Percentiles rank a stretch among this genome's conserved stretches.
Evolutionary conservation across 2,329 filamentous ascomycete genomes (phyloP).

Genomic region (Aspergillus sp.): DNA sequence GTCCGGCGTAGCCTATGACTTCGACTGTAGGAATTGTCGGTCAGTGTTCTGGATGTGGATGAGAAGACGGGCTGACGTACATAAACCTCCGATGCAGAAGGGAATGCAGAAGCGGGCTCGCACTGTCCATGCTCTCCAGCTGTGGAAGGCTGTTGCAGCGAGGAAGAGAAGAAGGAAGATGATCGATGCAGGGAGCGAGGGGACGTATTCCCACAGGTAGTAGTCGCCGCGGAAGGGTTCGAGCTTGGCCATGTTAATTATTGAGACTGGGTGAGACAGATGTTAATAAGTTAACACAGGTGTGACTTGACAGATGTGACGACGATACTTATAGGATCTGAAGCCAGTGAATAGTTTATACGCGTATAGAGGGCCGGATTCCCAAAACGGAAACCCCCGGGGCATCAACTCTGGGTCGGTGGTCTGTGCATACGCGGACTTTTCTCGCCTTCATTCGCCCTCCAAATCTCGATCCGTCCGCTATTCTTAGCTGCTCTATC

Average conservation of each 20-base stretch:
- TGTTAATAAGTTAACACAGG: no score
- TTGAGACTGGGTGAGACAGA: no score
- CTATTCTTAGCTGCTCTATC: not conserved
- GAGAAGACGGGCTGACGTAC: slow-evolving; percentile 23
- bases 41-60: not conserved
- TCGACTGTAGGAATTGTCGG: slow-evolving; percentile 33
- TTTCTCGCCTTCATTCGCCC: not conserved
- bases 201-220: slow-evolving; percentile 30
- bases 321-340: not conserved
- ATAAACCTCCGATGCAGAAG: slow-evolving; percentile 37
- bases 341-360: not conserved
- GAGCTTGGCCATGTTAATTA: slow-evolving; percentile 17
- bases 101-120: slow-evolving; percentile 32
- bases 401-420: not conserved
- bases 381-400: no score
- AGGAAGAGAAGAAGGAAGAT: slow-evolving; percentile 31
- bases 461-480: no score
- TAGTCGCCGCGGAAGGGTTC: slow-evolving; percentile 19
- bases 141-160: slow-evolving; percentile 23
- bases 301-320: no score
- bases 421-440: slow-evolving; percentile 24
- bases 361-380: slow-evolving; percentile 13
- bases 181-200: slow-evolving; percentile 24
- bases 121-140: slow-evolving; percentile 28
- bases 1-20: slow-evolving; percentile 27